Conservation (phyloP, 495 filamentous ascomycete species). For the Usnea hakonensis region DNA sequence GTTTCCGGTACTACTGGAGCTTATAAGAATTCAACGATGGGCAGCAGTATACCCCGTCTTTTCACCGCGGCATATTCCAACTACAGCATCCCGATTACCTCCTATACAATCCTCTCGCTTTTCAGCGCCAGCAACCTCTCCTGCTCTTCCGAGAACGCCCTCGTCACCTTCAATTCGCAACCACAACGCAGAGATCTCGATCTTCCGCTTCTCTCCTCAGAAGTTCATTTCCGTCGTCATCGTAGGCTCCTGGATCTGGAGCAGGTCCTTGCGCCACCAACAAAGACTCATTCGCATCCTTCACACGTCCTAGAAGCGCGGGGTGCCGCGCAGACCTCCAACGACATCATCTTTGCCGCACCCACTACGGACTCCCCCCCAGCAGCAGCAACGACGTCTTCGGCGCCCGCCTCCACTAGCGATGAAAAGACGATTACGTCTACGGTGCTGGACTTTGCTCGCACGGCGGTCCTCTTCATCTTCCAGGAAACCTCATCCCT, state of each 20-base stretch:
- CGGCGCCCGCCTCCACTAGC: slow-evolving; percentile 16
- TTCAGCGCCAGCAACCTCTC: slow-evolving; percentile 67
- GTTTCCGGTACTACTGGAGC: slow-evolving; percentile 34
- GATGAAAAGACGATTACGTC: slow-evolving; percentile 17
- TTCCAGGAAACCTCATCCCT: slow-evolving; percentile 41
- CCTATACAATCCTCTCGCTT: slow-evolving; percentile 57
- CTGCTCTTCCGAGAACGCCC: slow-evolving; percentile 74
- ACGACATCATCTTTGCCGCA: slow-evolving; percentile 40
- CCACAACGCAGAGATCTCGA: slow-evolving; percentile 19
- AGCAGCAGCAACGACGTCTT: slow-evolving; percentile 15
- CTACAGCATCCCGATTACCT: slow-evolving; percentile 68
- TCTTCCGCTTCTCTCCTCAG: slow-evolving; percentile 7
- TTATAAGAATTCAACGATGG: slow-evolving; percentile 67
- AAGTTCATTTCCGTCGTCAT: not conserved
- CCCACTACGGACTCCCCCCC: slow-evolving; percentile 15
- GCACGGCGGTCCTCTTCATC: slow-evolving; percentile 43
- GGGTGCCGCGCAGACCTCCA: slow-evolving; percentile 31
- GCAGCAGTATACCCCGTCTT: slow-evolving; percentile 65
- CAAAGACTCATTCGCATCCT: slow-evolving; percentile 9
- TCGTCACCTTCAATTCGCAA: slow-evolving; percentile 69
- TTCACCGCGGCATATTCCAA: slow-evolving; percentile 55
- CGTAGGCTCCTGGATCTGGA: slow-evolving; percentile 1
- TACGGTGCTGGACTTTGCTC: slow-evolving; percentile 40
- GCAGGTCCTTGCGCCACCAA: slow-evolving; percentile 7
- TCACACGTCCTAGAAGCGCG: slow-evolving; percentile 30